Evolutionary conservation across 352 stramenopile species (phyloP), one percentile per base, ranked within the genome.

Genomic region (Globisporangium abappressorium): DNA sequence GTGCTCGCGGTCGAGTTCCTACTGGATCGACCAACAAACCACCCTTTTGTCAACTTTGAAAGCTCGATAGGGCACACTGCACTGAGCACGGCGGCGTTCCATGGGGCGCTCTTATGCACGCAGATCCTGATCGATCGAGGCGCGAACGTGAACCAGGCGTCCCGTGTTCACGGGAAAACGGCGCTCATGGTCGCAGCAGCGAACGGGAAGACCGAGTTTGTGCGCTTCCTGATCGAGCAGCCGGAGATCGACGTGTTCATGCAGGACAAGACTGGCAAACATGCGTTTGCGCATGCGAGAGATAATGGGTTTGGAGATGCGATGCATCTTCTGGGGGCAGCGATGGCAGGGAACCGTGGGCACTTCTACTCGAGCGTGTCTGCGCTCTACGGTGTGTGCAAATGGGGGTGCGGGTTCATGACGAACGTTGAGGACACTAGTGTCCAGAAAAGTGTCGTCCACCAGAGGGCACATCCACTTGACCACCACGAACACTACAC

Each of bases 321-420:
- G 9, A 68, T 80, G 36, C 62, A 72, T 5, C 20, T 89, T n/a
- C 34, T 91, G 14, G 72, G 70, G 30, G 74, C 71, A 6, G 82
- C 82, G 20, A 85, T 86, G 74, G 71, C 65, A 22, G 82, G 80
- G 2, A 77, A 73, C 22, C 80, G 72, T 24, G 76, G 70, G 5
- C 68, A 73, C 14, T 71, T 80, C 8, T 78, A 82, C 36, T 69
- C 67, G 26, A 75, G 68, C 14, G 55, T 68, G 22, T 87, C 76
- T 14, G 80, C 74, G 6, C 49, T 87, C 18, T 85, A 80, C 33
- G 76, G 79, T 0, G 74, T 89, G 0, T 92, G 84, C 53, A 86
- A 86, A 38, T 90, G 81, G 80, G 84, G 82, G 20, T 92, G 84
- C 24, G 80, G 84, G 5, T 82, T 89, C 62, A 79, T 92, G 75